These are phyloP conservation scores for Podospora anserina DNA, from an alignment of 495 filamentous ascomycete species.

Conservation along the genomic window DNA sequence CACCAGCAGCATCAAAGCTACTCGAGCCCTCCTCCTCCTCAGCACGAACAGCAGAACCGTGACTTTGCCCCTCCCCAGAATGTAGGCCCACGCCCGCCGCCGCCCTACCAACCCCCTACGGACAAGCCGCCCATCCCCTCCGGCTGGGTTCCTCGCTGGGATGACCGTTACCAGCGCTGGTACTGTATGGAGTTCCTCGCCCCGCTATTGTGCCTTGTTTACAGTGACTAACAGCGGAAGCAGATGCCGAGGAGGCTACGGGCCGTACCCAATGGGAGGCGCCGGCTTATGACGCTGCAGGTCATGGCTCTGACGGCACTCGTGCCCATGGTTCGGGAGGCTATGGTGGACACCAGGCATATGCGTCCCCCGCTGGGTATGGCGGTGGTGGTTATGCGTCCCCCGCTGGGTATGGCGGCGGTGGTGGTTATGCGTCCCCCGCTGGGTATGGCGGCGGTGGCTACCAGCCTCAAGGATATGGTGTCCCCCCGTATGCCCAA, in stretches of 20 bases:
- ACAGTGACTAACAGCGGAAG: neutral
- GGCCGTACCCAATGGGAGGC: slow-evolving; percentile 61
- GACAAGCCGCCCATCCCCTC: slow-evolving; percentile 53
- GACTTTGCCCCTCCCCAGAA: slow-evolving; percentile 9
- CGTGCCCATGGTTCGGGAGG: slow-evolving; percentile 13
- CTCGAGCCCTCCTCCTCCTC: slow-evolving; percentile 4
- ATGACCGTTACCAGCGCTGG: slow-evolving; percentile 54
- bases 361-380: slow-evolving; percentile 7
- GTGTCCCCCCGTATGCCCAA: slow-evolving; percentile 25
- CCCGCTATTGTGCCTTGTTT: neutral
- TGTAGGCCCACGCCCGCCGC: slow-evolving; percentile 25
- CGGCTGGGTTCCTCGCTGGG: slow-evolving; percentile 61
- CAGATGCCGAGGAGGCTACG: slow-evolving; percentile 52
- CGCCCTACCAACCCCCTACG: slow-evolving; percentile 42
- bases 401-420: neutral
- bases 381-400: slow-evolving; percentile 7
- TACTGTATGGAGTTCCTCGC: slow-evolving; percentile 39
- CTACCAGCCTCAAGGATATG: slow-evolving; percentile 15
- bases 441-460: neutral
- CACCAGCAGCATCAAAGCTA: slow-evolving; percentile 1
- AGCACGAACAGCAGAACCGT: slow-evolving; percentile 2
- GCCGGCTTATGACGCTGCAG: slow-evolving; percentile 37
- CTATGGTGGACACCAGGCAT: neutral
- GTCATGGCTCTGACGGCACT: slow-evolving; percentile 21
- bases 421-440: slow-evolving; percentile 2